phyloP scores from a whole-genome alignment of 352 stramenopile species.

The Thalassiosira exigua region DNA sequence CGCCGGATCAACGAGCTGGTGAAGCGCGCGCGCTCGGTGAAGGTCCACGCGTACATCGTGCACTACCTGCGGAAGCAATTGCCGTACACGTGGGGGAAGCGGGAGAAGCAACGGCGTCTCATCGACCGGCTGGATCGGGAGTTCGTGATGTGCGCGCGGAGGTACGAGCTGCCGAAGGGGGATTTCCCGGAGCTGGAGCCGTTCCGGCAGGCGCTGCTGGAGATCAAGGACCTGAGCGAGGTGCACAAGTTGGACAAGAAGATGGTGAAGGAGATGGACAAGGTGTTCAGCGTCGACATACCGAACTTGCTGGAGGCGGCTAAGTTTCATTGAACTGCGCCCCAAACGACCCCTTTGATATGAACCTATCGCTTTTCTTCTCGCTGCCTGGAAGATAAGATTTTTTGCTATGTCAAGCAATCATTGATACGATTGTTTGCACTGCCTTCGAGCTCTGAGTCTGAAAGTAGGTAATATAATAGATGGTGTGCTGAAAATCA shows the following conservation, averaged over 20 bases:
- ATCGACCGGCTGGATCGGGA: constrained; percentile 93
- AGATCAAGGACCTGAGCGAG: constrained; percentile 89
- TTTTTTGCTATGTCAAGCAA: too few relatives aligned
- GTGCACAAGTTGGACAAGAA: constrained; percentile 93
- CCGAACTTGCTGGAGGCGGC: constrained; percentile 90
- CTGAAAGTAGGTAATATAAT: too few relatives aligned
- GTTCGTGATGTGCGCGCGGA: constrained; percentile 84
- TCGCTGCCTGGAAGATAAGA: too few relatives aligned
- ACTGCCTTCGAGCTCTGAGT: too few relatives aligned
- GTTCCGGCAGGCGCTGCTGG: constrained; percentile 83
- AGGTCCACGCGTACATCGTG: constrained; percentile 98
- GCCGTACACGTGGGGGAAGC: constrained; percentile 94
- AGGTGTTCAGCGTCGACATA: constrained; percentile 96
- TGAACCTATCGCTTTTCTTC: too few relatives aligned
- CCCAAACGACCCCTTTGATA: too few relatives aligned
- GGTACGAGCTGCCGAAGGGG: constrained; percentile 93
- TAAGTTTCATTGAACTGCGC: constrained; percentile 47
- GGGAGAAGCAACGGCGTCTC: constrained; percentile 93
- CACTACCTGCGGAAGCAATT: constrained; percentile 97
- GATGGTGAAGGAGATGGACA: constrained; percentile 96
- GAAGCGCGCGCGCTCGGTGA: constrained; percentile 90
- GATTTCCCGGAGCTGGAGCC: constrained; percentile 93
- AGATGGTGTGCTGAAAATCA: too few relatives aligned
- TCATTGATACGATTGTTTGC: too few relatives aligned
- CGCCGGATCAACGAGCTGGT: constrained; percentile 97